Base-by-base conservation (phyloP, 139 green algal genomes). In the Micractinium sp. region DNA sequence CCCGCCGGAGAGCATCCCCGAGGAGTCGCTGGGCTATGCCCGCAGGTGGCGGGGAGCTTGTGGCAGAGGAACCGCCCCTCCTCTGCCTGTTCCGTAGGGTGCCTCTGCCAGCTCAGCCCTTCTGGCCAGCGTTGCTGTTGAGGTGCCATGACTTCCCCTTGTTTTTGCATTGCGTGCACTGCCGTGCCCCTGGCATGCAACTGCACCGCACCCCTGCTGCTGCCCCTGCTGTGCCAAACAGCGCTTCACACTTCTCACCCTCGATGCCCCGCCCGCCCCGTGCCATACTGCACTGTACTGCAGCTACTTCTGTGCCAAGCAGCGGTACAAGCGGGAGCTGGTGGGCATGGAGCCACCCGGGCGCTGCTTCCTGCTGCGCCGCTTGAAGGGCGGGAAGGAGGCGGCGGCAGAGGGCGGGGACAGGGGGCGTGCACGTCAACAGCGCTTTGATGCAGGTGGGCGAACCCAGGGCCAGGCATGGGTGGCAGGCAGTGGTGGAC, bases 261-360 rank as follows among this genome's bases (percentile, higher is more conserved):
- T 15, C 69, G 7, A 22, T 36, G 27, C 69, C 60, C 3, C 27
- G 25, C 22, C 63, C 14, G 63, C 63, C 12, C 63, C 9, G 7
- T 71, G 47, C 47, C 9, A 0, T 41, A 3, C n/a, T 9, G 14
- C 73, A n/a, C 14, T 35, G 27, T 9, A 18, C 33, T 79, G 63
- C 66, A 87, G 83, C 22, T 87, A 87, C 27, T 87, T 80, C 38
- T 66, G 66, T 4, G 47, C 3, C 27, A 87, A 87, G 66, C 38
- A 27, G 29, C 25, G 31, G 83, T 87, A 78, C 41, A 35, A 35
- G 36, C 29, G 69, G n/a, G 35, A 78, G 66, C 67, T 79, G 18
- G 66, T 81, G 83, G 56, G 38, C 66, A 87, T 87, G 83, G 74
- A 67, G 56, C 66, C 83, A 29, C 83, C 83, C 22, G 83, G 83